Base-by-base conservation (phyloP, 75 land plant genomes). In the Selaginella tamariscina region DNA sequence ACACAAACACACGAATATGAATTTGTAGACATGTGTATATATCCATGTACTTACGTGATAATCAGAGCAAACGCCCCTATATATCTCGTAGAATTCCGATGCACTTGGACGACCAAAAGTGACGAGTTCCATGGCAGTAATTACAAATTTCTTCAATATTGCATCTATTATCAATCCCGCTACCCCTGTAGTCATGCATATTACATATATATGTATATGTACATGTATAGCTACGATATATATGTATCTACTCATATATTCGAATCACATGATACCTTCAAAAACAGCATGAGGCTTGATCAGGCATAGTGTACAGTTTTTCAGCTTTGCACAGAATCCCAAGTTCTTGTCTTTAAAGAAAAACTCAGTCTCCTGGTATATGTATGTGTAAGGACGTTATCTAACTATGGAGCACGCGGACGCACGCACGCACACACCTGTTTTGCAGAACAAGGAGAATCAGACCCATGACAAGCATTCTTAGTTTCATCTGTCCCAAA, bases 401-500 rank as follows among this genome's bases (percentile, higher is more conserved):
- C n/a, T n/a, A n/a, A n/a, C n/a, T n/a, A n/a, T n/a, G n/a, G n/a
- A n/a, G n/a, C n/a, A n/a, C n/a, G n/a, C n/a, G n/a, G n/a, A n/a
- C n/a, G n/a, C n/a, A n/a, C n/a, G n/a, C n/a, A 65, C 20, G 56
- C 29, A 2, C 30, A 32, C 66, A 77, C 79, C 75, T 67, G 30
- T 30, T 68, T 60, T 21, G 79, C 79, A 62, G 31, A 31, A 29
- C 72, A 70, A 32, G 56, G 60, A 54, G 79, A 72, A 74, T 77
- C 79, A 21, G 79, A 72, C 31, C 79, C 79, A 69, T 77, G 79
- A 60, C 79, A 77, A 0, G 79, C 79, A 68, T 77, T 77, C 54
- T 24, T 60, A 21, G 79, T 72, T 56, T 33, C 56, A 31, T 77
- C 70, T 29, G 75, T 72, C 24, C 79, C 79, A 65, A 68, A 77